A percentile compares a stretch with the other conserved stretches of the same genome.
phyloP scores from a whole-genome alignment of 2,329 filamentous ascomycete species.

The Diaporthe ampelina region DNA sequence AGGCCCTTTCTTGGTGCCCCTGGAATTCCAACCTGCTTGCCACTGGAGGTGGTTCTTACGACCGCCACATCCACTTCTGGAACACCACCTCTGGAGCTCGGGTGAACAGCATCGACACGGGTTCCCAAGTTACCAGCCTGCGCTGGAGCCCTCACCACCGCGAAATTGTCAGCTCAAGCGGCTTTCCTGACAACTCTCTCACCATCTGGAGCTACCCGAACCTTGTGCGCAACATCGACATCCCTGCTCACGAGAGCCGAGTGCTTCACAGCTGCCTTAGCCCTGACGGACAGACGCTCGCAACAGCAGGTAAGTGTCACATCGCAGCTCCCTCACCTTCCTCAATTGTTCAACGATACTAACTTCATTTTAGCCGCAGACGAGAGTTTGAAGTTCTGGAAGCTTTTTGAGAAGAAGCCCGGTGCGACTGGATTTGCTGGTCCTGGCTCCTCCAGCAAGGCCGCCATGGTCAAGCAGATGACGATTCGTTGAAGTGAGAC shows the following conservation, averaged over 20 bases:
- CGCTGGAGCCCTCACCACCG: conserved; percentile 98
- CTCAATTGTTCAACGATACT: conserved; percentile 45
- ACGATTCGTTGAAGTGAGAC: conserved; percentile 79
- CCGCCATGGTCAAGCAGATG: conserved; percentile 93
- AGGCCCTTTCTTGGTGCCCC: conserved; percentile 98
- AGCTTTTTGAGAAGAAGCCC: conserved; percentile 99
- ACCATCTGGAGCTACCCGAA: conserved; percentile 99
- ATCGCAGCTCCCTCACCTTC: not conserved
- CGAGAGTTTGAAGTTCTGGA: conserved; percentile 99
- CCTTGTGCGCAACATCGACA: conserved; percentile 96
- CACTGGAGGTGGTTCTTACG: conserved; percentile 95
- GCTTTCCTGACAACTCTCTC: conserved; percentile 98
- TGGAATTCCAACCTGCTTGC: conserved; percentile 98
- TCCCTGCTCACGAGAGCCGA: conserved; percentile 95
- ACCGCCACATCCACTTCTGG: conserved; percentile 99
- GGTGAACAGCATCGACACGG: conserved; percentile 99
- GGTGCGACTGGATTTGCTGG: conserved; percentile 76
- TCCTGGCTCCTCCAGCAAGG: conserved; percentile 80
- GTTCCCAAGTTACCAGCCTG: conserved; percentile 95
- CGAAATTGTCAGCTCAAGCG: conserved; percentile 96
- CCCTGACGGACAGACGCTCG: conserved; percentile 97
- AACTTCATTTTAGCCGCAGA: conserved; percentile 76
- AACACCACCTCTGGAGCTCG: conserved; percentile 98
- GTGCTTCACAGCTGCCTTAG: conserved; percentile 97
- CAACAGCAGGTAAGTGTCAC: conserved; percentile 79